These are phyloP conservation scores for Paraphaeosphaeria minitans DNA, from an alignment of 2,329 filamentous ascomycete genomes.

Conservation along the genomic window DNA sequence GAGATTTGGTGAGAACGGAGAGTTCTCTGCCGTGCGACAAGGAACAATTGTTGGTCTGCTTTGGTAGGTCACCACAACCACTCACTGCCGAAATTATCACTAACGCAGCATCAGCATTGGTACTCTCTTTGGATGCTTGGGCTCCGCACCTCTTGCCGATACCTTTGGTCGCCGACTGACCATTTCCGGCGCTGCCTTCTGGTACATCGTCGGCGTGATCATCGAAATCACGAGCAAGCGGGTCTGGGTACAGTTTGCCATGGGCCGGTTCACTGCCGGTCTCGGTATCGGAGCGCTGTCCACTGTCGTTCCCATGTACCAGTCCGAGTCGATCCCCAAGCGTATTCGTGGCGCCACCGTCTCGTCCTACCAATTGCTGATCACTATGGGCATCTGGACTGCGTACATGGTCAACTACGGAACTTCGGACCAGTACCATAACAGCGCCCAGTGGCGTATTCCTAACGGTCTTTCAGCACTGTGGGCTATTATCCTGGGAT, in stretches of 20 bases:
- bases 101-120: slow-evolving; percentile 54
- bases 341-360: slow-evolving; percentile 68
- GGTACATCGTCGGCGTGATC: slow-evolving; percentile 67
- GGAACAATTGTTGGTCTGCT: slow-evolving; percentile 46
- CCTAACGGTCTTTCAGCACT: slow-evolving; percentile 65
- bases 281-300: slow-evolving; percentile 69
- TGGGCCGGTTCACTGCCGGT: slow-evolving; percentile 67
- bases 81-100: neutral
- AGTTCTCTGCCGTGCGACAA: slow-evolving; percentile 40
- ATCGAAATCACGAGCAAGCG: slow-evolving; percentile 66
- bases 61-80: slow-evolving; percentile 26
- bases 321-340: slow-evolving; percentile 68
- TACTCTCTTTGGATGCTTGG: slow-evolving; percentile 73
- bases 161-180: slow-evolving; percentile 64
- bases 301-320: slow-evolving; percentile 65
- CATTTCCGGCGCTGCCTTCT: slow-evolving; percentile 66
- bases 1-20: slow-evolving; percentile 39
- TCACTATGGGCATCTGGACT: slow-evolving; percentile 69
- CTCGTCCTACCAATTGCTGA: slow-evolving; percentile 69
- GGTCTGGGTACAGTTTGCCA: slow-evolving; percentile 68
- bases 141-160: slow-evolving; percentile 64
- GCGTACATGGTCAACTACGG: slow-evolving; percentile 63
- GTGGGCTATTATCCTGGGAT: slow-evolving; percentile 60
- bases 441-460: slow-evolving; percentile 66
- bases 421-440: slow-evolving; percentile 56